phyloP scores from a whole-genome alignment of 371 early-diverging fungal genomes.

The Mortierella polycephala region DNA sequence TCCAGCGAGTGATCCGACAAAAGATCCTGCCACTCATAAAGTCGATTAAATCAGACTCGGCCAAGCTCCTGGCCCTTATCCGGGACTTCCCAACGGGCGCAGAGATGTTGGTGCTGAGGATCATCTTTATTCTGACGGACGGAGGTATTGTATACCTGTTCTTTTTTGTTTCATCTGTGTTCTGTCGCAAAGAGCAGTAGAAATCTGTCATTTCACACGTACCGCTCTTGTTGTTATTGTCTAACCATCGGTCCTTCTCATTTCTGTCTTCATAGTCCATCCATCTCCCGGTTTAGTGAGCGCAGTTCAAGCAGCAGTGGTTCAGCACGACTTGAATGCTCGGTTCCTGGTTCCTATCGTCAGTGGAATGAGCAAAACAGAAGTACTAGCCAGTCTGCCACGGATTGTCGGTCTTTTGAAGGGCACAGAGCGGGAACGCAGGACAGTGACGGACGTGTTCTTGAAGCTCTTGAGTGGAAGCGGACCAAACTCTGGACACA shows the following conservation, averaged over 20 bases:
- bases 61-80: slow-evolving; percentile 70
- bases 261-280: slow-evolving; percentile 50
- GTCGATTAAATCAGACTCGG: slow-evolving; percentile 72
- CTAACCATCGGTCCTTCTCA: not conserved
- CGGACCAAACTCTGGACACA: slow-evolving; percentile 31
- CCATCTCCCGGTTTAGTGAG: slow-evolving; percentile 71
- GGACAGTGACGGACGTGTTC: slow-evolving; percentile 71
- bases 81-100: slow-evolving; percentile 78
- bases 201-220: too few relatives aligned
- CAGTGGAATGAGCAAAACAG: slow-evolving; percentile 70
- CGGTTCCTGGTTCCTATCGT: slow-evolving; percentile 77
- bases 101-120: slow-evolving; percentile 76
- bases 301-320: slow-evolving; percentile 66
- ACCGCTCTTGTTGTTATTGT: not conserved
- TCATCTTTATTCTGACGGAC: slow-evolving; percentile 79
- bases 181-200: not conserved
- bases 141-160: slow-evolving; percentile 58
- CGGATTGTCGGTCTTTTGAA: slow-evolving; percentile 74
- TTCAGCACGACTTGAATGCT: slow-evolving; percentile 68
- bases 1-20: slow-evolving; percentile 71
- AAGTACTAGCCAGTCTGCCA: slow-evolving; percentile 65
- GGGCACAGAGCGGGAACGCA: slow-evolving; percentile 66
- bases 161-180: not conserved
- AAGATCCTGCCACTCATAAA: slow-evolving; percentile 81
- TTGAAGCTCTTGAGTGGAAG: slow-evolving; percentile 59